Percentiles rank a stretch among this genome's conserved stretches.
These are phyloP conservation scores for Phytophthora foliorum DNA, from an alignment of 352 stramenopile species.

Conservation along the genomic window DNA sequence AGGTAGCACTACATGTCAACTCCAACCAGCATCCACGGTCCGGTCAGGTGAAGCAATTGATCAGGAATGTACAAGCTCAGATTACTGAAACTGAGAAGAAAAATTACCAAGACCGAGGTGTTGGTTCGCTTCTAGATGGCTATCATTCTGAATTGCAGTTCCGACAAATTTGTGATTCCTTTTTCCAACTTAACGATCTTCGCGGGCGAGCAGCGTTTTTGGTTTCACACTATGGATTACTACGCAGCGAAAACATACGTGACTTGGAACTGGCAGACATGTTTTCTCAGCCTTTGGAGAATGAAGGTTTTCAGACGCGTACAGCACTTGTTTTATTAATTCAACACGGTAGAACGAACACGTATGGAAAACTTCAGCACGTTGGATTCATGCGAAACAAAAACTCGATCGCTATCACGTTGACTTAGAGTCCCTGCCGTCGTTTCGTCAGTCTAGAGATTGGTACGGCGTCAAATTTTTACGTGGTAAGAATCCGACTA, in stretches of 20 bases:
- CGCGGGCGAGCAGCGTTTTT: constrained; percentile 10
- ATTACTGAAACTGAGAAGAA: constrained; percentile 11
- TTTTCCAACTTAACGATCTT: constrained; percentile 8
- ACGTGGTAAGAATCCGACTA: background rate
- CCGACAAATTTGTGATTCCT: constrained; percentile 16
- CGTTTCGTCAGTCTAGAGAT: constrained; percentile 1
- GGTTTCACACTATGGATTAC: constrained; percentile 16
- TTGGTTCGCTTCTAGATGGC: constrained; percentile 15
- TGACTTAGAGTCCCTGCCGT: constrained; percentile 4
- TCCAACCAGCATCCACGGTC: constrained; percentile 12
- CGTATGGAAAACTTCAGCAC: constrained; percentile 18
- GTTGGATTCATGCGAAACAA: constrained; percentile 23
- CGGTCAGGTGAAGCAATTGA: constrained; percentile 8
- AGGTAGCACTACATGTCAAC: constrained; percentile 7
- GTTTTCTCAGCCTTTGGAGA: constrained; percentile 7
- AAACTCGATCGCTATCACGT: constrained; percentile 18
- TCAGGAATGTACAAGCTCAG: constrained; percentile 22
- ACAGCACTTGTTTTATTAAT: constrained; percentile 16
- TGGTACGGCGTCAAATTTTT: constrained; percentile 18
- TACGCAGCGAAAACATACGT: constrained; percentile 24
- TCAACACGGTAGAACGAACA: constrained; percentile 29
- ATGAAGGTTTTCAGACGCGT: constrained; percentile 9
- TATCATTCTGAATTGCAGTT: constrained; percentile 11
- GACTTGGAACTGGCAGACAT: constrained; percentile 20
- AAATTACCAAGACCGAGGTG: constrained; percentile 8